Evolutionary conservation across 495 filamentous ascomycete genomes (phyloP), one percentile per base, ranked within the genome.

Genomic region (Podospora tetraspora): DNA sequence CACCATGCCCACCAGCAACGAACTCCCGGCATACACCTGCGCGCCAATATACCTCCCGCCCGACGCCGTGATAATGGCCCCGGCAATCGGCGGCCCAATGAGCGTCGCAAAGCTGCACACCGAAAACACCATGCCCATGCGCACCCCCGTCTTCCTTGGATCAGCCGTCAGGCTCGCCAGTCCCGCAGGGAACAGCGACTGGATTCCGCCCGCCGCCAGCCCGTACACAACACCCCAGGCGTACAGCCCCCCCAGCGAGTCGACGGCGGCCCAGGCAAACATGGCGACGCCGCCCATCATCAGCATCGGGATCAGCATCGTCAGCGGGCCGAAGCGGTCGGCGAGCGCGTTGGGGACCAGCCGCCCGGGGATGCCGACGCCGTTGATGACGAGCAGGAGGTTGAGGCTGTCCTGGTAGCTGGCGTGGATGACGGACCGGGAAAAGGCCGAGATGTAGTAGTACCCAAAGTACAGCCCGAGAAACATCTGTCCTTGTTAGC

Each of bases 91-190:
- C 12, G 91, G 85, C 0, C 92, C 92, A 29, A 89, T 91, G 29
- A 95, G 78, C 24, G 84, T 84, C 0, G 92, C 91, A 62, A 95
- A 85, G 52, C 86, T 88, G 13, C 90, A 84, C 57, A 93, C 86
- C n/a, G 85, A 88, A 67, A 95, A 89, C 27, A 89, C 84, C 90
- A 95, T 93, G 7, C 92, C 93, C 83, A 92, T 89, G 16, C 91
- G 82, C 63, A 88, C 85, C 0, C 92, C 90, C 23, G 84, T 82
- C 75, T 91, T 92, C 29, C 84, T 83, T 72, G 89, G 68, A 71
- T 95, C 89, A 2, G 69, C 90, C 68, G 69, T 87, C 82, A 74
- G 83, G 78, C 30, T 88, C 81, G 77, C 88, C 86, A 74, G 87
- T 52, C 59, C 87, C 75, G 82, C 90, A 76, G 77, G 93, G 68